These are phyloP conservation scores for Vanilla planifolia DNA, from an alignment of 106 monocot species.

Conservation along the genomic window DNA sequence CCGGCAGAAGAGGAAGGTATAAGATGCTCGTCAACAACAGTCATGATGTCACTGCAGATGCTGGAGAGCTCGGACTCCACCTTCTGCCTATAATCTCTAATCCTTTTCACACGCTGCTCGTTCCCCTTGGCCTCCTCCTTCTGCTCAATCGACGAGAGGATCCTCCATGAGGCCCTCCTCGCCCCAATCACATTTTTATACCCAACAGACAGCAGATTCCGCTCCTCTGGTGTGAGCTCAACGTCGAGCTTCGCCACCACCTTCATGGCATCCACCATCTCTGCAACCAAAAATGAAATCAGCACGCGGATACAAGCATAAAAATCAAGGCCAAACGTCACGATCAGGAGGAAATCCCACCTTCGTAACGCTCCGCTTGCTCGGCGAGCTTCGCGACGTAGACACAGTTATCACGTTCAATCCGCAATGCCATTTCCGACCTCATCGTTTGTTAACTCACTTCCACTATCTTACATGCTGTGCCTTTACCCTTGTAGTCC, in stretches of 20 bases:
- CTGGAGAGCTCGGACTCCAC: conserved; percentile 31
- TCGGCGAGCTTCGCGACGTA: conserved; percentile 37
- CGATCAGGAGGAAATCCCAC: neutral
- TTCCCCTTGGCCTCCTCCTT: conserved; percentile 39
- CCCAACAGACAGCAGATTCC: conserved; percentile 29
- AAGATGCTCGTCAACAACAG: conserved; percentile 35
- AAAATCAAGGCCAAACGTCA: conserved; percentile 8
- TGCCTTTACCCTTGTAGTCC: too few species aligned
- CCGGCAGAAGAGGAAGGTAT: conserved; percentile 21
- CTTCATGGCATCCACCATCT: conserved; percentile 38
- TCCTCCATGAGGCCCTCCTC: conserved; percentile 29
- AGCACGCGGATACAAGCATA: neutral
- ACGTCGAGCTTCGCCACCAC: conserved; percentile 31
- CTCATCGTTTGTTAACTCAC: neutral
- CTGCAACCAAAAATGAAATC: conserved; percentile 13
- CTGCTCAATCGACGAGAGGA: conserved; percentile 34
- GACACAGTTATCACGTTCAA: conserved; percentile 19
- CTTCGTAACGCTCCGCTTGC: conserved; percentile 38
- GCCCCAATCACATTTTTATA: conserved; percentile 43
- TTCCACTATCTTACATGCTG: neutral
- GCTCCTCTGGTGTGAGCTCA: conserved; percentile 29
- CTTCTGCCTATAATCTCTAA: conserved; percentile 29
- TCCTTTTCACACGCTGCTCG: conserved; percentile 23
- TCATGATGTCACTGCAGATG: conserved; percentile 31
- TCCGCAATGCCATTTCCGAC: conserved; percentile 12